Base-by-base conservation (phyloP, 2,329 filamentous ascomycete genomes). In the Sclerotinia trifoliorum region DNA sequence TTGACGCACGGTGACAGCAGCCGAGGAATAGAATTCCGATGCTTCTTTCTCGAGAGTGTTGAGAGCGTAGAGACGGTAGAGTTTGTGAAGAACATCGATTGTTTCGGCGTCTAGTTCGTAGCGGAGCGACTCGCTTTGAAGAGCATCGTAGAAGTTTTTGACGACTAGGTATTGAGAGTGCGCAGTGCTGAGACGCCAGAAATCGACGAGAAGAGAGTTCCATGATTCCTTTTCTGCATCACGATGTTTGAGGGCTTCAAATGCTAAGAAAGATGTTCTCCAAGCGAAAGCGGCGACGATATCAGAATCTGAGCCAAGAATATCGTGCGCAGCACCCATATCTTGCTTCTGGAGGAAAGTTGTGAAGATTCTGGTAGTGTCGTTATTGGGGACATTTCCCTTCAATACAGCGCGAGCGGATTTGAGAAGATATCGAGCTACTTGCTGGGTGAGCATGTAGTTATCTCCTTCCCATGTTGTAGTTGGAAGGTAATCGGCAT, bases 401-500 rank as follows among this genome's bases (percentile, higher is more conserved):
- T 84, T 81, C n/a, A 92, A 80, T 0, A 93, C 90, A 1, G 86
- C 83, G 54, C 90, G 88, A 0, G 90, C 90, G 3, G 90, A 87
- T 83, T 93, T 93, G 72, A 93, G 84, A 57, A 93, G 85, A 81
- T 93, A 93, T 68, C 90, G 85, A 3, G 89, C 88, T 3, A 93
- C 90, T 80, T 93, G 90, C 78, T 93, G 90, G 13, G 89, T 91
- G 69, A 93, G 82, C 90, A 93, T 92, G 81, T 91, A 93, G 81
- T 75, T 92, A 80, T 92, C 90, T 56, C 90, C 90, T 77, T 93
- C 90, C 75, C 75, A 78, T 6, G 78, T 79, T 19, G 82, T 78
- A 0, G 86, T 90, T 21, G 91, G 90, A 1, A 93, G 82, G 76
- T 93, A 92, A 77, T 93, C 90, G 39, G 90, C 84, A 74, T 92